These are phyloP conservation scores for Murraya koenigii DNA, from an alignment of 345 rosid species.

Conservation along the genomic window DNA sequence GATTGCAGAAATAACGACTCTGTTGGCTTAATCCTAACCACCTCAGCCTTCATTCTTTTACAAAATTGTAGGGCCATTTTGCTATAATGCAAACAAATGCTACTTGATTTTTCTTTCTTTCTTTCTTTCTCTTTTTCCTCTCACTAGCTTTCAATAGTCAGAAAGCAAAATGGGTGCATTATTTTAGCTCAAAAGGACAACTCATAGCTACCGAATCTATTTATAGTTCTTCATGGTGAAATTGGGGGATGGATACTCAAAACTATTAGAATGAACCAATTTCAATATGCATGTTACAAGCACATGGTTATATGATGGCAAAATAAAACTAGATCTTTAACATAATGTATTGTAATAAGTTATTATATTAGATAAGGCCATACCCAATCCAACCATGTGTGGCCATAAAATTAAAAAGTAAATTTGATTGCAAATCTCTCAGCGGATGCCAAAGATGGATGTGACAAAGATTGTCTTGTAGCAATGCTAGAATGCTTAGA, in stretches of 20 bases:
- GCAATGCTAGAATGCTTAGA: constrained; percentile 6
- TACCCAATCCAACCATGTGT: background rate
- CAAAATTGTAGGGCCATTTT: background rate
- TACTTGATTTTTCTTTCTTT: background rate
- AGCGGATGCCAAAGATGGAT: too few relatives aligned
- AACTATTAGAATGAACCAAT: background rate
- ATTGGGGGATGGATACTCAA: background rate
- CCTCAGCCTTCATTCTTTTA: background rate
- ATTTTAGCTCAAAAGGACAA: background rate
- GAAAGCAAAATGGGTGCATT: background rate
- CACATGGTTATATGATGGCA: background rate
- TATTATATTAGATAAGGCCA: background rate
- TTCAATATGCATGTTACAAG: background rate
- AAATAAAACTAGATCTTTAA: background rate
- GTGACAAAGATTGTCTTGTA: background rate
- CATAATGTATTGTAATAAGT: too few relatives aligned
- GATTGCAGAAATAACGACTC: background rate
- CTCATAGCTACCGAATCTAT: background rate
- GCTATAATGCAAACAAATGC: background rate
- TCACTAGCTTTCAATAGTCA: background rate
- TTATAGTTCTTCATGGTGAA: background rate
- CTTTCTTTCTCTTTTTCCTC: too few relatives aligned
- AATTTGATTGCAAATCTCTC: too few relatives aligned
- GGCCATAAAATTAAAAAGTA: background rate
- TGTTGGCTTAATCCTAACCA: constrained; percentile 4